Percentiles rank a stretch among this genome's conserved stretches.
Conservation (phyloP, 768 basidiomycete species). For the Leccinum boreale region DNA sequence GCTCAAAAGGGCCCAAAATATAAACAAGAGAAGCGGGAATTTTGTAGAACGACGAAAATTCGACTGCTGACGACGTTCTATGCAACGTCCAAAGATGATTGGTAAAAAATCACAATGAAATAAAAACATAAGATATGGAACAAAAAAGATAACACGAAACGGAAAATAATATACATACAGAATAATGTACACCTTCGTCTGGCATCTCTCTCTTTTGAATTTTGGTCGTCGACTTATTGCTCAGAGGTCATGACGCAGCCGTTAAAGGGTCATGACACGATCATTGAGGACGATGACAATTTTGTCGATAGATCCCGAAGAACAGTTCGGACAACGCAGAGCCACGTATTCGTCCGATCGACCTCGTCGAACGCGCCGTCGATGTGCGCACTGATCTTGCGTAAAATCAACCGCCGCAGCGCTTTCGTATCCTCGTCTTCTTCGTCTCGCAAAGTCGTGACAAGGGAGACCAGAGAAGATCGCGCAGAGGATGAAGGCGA, state of each 20-base stretch:
- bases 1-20: slow-evolving; percentile 9
- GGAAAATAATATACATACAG: slow-evolving; percentile 29
- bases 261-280: slow-evolving; percentile 10
- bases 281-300: slow-evolving; percentile 5
- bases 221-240: not conserved
- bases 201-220: not conserved
- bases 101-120: not conserved
- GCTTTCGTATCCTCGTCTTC: slow-evolving; percentile 64
- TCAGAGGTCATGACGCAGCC: slow-evolving; percentile 2
- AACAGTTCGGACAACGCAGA: slow-evolving; percentile 62
- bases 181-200: slow-evolving; percentile 28
- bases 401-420: slow-evolving; percentile 59
- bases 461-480: slow-evolving; percentile 43
- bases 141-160: not conserved
- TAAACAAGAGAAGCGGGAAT: not conserved
- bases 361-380: slow-evolving; percentile 60
- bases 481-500: slow-evolving; percentile 28
- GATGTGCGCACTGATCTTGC: slow-evolving; percentile 60
- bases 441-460: slow-evolving; percentile 47
- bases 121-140: slow-evolving; percentile 10
- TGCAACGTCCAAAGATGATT: not conserved
- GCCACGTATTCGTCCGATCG: slow-evolving; percentile 56
- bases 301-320: slow-evolving; percentile 48
- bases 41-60: slow-evolving; percentile 7
- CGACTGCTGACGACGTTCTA: slow-evolving; percentile 1